phyloP scores from a whole-genome alignment of 495 filamentous ascomycete species.

The Penicillium macrosclerotiorum region DNA sequence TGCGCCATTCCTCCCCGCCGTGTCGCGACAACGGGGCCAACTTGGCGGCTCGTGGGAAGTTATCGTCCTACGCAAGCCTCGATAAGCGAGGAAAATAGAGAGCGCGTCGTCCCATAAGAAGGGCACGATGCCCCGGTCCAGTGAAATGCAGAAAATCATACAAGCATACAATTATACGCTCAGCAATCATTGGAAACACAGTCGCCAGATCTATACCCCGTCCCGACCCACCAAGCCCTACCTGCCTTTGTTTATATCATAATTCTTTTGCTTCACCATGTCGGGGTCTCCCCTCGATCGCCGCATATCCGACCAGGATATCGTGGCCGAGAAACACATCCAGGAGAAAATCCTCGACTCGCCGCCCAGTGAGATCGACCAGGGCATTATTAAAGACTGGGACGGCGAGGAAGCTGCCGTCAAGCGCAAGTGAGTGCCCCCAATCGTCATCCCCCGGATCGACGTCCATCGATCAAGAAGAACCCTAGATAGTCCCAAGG shows the following conservation, averaged over 20 bases:
- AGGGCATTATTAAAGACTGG: constrained; percentile 34
- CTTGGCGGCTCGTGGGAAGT: too few relatives aligned
- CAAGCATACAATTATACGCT: too few relatives aligned
- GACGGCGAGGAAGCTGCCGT: constrained; percentile 27
- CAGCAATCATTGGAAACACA: too few relatives aligned
- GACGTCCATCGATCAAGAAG: too few relatives aligned
- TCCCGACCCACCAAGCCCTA: too few relatives aligned
- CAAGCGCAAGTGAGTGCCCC: constrained; percentile 27
- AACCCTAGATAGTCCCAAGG: too few relatives aligned
- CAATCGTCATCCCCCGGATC: not conserved
- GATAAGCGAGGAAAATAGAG: constrained; percentile 1
- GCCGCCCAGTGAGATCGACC: constrained; percentile 14
- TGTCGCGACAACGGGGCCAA: constrained; percentile 17
- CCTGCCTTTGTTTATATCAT: not conserved
- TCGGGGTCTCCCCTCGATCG: not conserved
- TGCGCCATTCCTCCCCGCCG: constrained; percentile 23
- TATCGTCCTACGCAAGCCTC: constrained; percentile 1
- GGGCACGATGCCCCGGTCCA: not conserved
- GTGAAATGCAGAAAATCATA: too few relatives aligned
- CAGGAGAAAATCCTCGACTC: constrained; percentile 11
- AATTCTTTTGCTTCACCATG: not conserved
- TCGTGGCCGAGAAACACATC: constrained; percentile 11
- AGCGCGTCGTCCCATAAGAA: constrained; percentile 2
- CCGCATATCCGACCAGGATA: not conserved
- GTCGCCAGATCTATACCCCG: too few relatives aligned